Percentiles rank a stretch among this genome's conserved stretches.
Evolutionary conservation across 2,329 filamentous ascomycete species (phyloP).

Genomic region (Hirsutella minnesotensis): DNA sequence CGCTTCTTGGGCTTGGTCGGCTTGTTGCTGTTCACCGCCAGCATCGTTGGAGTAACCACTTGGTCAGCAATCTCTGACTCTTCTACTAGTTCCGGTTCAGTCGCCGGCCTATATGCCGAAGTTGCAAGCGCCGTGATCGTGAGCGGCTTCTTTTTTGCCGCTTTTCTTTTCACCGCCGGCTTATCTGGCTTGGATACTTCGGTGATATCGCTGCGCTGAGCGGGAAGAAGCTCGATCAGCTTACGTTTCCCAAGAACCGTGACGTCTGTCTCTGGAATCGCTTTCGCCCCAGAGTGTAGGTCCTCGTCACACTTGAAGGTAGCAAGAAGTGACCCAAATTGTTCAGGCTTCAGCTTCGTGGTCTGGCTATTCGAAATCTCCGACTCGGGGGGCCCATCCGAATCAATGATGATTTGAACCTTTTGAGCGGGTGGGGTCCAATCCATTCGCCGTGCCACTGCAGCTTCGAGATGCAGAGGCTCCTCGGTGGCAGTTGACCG

Average conservation of each 20-base stretch:
- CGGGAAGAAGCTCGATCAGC: constrained; percentile 36
- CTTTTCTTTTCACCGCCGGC: constrained; percentile 34
- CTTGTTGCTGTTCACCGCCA: constrained; percentile 14
- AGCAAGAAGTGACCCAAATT: constrained; percentile 32
- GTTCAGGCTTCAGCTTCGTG: constrained; percentile 5
- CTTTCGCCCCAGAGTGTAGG: constrained; percentile 5
- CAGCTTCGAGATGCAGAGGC: constrained; percentile 30
- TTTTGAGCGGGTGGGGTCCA: constrained; percentile 56
- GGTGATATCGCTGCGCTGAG: constrained; percentile 12
- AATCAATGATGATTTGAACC: constrained; percentile 14
- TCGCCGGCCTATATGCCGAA: constrained; percentile 44
- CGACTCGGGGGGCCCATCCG: constrained; percentile 18
- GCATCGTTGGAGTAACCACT: not conserved
- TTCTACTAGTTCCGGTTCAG: constrained; percentile 18
- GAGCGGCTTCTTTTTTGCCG: constrained; percentile 54
- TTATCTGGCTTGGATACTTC: constrained; percentile 12
- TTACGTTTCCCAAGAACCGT: constrained; percentile 41
- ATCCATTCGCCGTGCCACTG: constrained; percentile 41
- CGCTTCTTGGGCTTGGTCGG: constrained; percentile 22
- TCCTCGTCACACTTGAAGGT: constrained; percentile 26
- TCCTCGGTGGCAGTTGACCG: constrained; percentile 14
- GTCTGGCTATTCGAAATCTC: constrained; percentile 6
- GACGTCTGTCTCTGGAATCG: constrained; percentile 13
- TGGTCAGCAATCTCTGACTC: not conserved
- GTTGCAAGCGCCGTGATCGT: constrained; percentile 73